These are phyloP conservation scores for Lunularia cruciata DNA, from an alignment of 225 moss, liverwort and hornwort species.

Conservation along the genomic window DNA sequence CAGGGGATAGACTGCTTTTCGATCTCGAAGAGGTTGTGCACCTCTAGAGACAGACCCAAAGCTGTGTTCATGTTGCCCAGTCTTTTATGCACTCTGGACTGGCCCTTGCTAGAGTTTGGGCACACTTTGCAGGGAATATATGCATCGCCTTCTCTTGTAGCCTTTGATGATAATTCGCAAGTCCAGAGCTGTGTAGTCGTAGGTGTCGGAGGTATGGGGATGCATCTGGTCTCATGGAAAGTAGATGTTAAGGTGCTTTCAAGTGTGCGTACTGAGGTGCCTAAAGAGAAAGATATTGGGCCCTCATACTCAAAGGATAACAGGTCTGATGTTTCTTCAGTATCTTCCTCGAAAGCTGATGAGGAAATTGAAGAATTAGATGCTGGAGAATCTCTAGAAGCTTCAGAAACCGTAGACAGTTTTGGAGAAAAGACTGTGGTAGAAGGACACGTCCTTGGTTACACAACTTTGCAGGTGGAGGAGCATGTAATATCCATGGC, in stretches of 20 bases:
- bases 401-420: neutral
- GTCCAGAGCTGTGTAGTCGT: conserved; percentile 52
- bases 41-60: conserved; percentile 52
- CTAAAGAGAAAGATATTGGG: neutral
- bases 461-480: conserved; percentile 12
- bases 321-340: neutral
- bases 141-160: conserved; percentile 41
- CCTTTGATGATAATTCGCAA: conserved; percentile 16
- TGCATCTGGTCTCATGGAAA: conserved; percentile 70
- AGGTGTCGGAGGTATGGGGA: conserved; percentile 52
- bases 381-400: conserved; percentile 5
- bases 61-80: conserved; percentile 47
- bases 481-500: conserved; percentile 40
- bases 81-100: conserved; percentile 57
- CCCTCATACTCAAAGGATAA: neutral
- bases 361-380: conserved; percentile 10
- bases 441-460: conserved; percentile 29
- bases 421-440: conserved; percentile 7
- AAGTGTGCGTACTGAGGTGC: conserved; percentile 21
- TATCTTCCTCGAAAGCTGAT: neutral
- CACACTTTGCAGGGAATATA: conserved; percentile 55
- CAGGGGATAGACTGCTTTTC: conserved; percentile 63
- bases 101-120: conserved; percentile 50
- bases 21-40: conserved; percentile 46
- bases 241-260: conserved; percentile 49